A percentile compares a stretch with the other conserved stretches of the same genome.
phyloP scores from a whole-genome alignment of 257 asterid species.

The Nicotiana sylvestris region DNA sequence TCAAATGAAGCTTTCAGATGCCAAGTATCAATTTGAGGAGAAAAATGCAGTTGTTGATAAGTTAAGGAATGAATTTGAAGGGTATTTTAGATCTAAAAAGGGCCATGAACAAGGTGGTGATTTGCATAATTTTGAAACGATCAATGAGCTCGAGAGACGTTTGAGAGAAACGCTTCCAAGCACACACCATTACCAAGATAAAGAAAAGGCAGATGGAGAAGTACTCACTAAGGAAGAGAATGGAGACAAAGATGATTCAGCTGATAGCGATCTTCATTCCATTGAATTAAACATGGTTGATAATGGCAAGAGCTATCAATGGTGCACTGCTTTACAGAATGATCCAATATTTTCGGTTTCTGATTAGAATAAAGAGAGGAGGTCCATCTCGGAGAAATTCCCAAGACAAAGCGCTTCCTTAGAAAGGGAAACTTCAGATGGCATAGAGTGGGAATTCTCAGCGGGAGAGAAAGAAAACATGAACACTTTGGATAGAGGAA shows the following conservation, averaged over 20 bases:
- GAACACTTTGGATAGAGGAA: not conserved
- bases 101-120: slow-evolving; percentile 36
- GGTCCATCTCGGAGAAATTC: slow-evolving; percentile 33
- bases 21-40: slow-evolving; percentile 88
- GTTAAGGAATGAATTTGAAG: slow-evolving; percentile 64
- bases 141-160: slow-evolving; percentile 66
- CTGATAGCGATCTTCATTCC: slow-evolving; percentile 57
- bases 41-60: slow-evolving; percentile 56
- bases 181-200: slow-evolving; percentile 26
- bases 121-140: slow-evolving; percentile 60
- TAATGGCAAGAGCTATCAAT: slow-evolving; percentile 41
- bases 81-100: slow-evolving; percentile 51
- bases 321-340: slow-evolving; percentile 37
- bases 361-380: slow-evolving; percentile 40
- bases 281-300: slow-evolving; percentile 52
- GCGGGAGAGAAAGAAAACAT: slow-evolving; percentile 23
- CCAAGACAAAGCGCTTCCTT: slow-evolving; percentile 29
- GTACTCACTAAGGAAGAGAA: slow-evolving; percentile 18
- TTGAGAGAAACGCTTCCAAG: slow-evolving; percentile 67
- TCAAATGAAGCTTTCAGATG: slow-evolving; percentile 93
- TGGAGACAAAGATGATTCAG: slow-evolving; percentile 27
- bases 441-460: slow-evolving; percentile 53
- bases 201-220: slow-evolving; percentile 21
- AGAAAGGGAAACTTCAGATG: slow-evolving; percentile 37
- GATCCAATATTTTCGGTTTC: slow-evolving; percentile 23